A percentile compares a stretch with the other conserved stretches of the same genome.
These are phyloP conservation scores for Agastache rugosa DNA, from an alignment of 257 asterid genomes.

Conservation along the genomic window DNA sequence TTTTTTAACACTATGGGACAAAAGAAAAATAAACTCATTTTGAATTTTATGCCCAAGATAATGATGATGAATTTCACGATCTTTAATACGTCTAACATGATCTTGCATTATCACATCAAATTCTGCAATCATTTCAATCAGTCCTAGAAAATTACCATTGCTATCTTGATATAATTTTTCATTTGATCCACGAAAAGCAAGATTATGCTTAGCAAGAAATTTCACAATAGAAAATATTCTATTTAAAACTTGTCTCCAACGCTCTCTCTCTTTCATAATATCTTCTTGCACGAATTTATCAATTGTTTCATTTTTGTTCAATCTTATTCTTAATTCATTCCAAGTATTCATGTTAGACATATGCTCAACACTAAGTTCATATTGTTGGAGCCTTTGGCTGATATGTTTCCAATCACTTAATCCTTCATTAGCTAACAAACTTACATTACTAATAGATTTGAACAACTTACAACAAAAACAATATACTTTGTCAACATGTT, in stretches of 20 bases:
- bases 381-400: neutral
- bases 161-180: too few relatives aligned
- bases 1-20: neutral
- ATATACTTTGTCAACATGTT: neutral
- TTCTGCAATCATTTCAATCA: neutral
- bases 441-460: neutral
- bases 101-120: neutral
- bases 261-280: too few relatives aligned
- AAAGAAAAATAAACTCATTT: neutral
- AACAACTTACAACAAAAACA: neutral
- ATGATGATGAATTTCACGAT: neutral
- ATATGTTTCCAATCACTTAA: neutral
- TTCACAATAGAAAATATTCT: too few relatives aligned
- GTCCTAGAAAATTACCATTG: neutral
- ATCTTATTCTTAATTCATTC: too few relatives aligned
- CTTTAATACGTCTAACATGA: neutral
- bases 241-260: too few relatives aligned
- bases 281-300: too few relatives aligned
- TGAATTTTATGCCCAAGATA: neutral
- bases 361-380: too few relatives aligned
- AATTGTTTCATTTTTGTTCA: too few relatives aligned
- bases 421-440: neutral
- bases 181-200: too few relatives aligned
- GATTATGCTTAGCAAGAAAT: too few relatives aligned
- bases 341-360: too few relatives aligned